Percentiles rank a stretch among this genome's conserved stretches.
These are phyloP conservation scores for Saccharum spontaneum DNA, from an alignment of 176 grass and related monocot genomes.

Conservation along the genomic window DNA sequence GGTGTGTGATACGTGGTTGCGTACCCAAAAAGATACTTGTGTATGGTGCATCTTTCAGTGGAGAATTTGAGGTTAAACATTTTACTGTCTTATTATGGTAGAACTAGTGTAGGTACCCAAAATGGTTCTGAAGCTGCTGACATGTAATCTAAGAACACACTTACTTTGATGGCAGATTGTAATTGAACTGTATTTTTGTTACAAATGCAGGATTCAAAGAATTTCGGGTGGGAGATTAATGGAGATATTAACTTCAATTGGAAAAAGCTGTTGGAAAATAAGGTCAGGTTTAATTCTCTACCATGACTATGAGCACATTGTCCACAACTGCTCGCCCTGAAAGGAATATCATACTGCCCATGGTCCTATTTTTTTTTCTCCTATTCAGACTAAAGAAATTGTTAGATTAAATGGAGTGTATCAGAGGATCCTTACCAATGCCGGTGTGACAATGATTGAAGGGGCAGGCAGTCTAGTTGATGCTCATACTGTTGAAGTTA, in stretches of 20 bases:
- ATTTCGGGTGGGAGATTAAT: constrained; percentile 88
- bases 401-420: constrained; percentile 78
- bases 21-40: constrained; percentile 98
- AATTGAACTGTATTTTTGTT: neutral
- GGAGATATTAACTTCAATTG: constrained; percentile 88
- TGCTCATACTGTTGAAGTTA: constrained; percentile 75
- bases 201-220: constrained; percentile 60
- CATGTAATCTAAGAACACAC: neutral
- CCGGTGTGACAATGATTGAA: constrained; percentile 87
- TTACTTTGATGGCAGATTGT: neutral
- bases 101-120: neutral
- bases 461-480: constrained; percentile 77
- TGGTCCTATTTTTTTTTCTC: neutral
- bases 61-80: constrained; percentile 77
- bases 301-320: neutral
- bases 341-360: neutral
- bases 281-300: constrained; percentile 47
- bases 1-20: constrained; percentile 95
- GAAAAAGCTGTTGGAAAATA: constrained; percentile 87
- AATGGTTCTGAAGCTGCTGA: neutral
- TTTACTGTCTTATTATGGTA: neutral
- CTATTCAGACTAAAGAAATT: constrained; percentile 79
- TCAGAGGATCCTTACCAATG: constrained; percentile 63
- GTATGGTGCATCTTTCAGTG: constrained; percentile 74
- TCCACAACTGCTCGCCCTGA: neutral